phyloP scores from a whole-genome alignment of 2,329 filamentous ascomycete genomes.

The Coniella vitis region DNA sequence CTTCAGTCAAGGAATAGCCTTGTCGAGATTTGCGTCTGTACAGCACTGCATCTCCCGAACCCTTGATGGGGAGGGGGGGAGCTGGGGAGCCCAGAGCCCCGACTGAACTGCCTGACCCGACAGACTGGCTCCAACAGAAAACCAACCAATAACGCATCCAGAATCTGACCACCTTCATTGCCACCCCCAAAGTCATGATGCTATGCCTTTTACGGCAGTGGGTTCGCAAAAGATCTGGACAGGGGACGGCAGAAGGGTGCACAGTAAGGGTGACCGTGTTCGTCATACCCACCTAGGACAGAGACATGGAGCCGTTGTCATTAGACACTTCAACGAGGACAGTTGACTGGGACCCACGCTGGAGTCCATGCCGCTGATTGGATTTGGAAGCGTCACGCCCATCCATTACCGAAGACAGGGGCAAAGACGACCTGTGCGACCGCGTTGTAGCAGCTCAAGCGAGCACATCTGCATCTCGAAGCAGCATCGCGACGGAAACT shows the following conservation, averaged over 20 bases:
- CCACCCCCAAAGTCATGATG: not conserved
- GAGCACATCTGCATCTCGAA: too few relatives aligned
- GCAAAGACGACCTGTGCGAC: too few relatives aligned
- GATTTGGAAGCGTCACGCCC: too few relatives aligned
- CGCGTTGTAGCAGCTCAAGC: too few relatives aligned
- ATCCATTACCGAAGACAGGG: too few relatives aligned
- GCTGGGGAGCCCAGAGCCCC: not conserved
- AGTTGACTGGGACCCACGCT: not conserved
- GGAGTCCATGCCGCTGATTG: not conserved
- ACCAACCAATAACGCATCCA: not conserved
- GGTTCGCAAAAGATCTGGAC: not conserved
- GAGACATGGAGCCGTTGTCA: not conserved
- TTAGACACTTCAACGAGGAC: not conserved
- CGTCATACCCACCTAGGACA: not conserved
- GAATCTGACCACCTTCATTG: not conserved
- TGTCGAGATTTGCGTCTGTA: not conserved
- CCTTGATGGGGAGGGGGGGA: not conserved
- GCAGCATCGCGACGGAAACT: too few relatives aligned
- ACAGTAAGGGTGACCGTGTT: not conserved
- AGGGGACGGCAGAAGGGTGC: not conserved
- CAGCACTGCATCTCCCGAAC: too few relatives aligned
- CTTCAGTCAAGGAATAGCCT: not conserved
- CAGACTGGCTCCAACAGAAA: slow-evolving; percentile 1
- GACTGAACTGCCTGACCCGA: not conserved
- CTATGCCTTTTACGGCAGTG: not conserved